A percentile compares a stretch with the other conserved stretches of the same genome.
phyloP scores from a whole-genome alignment of 768 basidiomycete species.

The Butyriboletus loyo region DNA sequence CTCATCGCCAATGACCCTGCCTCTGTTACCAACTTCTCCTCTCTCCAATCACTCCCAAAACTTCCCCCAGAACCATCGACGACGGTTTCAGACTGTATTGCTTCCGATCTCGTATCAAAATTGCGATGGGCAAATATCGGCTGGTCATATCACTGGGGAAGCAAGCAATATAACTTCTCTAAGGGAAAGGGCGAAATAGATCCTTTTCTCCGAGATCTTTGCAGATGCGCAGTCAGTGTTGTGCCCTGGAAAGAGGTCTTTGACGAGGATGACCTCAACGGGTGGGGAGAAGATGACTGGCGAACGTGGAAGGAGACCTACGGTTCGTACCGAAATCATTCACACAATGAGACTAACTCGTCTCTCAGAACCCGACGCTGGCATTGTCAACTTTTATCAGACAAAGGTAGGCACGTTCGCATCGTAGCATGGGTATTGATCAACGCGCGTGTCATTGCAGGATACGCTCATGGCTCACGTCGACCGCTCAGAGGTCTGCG shows the following conservation, averaged over 20 bases:
- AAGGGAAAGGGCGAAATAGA: slow-evolving; percentile 65
- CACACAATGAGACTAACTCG: neutral
- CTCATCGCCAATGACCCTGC: slow-evolving; percentile 75
- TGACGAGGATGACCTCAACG: slow-evolving; percentile 31
- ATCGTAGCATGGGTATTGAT: neutral
- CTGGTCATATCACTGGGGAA: slow-evolving; percentile 96
- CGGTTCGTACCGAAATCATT: slow-evolving; percentile 42
- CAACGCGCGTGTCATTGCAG: slow-evolving; percentile 14
- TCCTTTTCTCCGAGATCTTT: slow-evolving; percentile 51
- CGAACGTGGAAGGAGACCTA: slow-evolving; percentile 73
- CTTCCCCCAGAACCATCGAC: slow-evolving; percentile 63
- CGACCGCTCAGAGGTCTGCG: slow-evolving; percentile 94
- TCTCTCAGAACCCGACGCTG: slow-evolving; percentile 82
- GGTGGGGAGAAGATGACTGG: slow-evolving; percentile 67
- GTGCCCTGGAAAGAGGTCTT: slow-evolving; percentile 76
- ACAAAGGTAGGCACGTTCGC: slow-evolving; percentile 44
- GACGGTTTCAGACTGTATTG: slow-evolving; percentile 46
- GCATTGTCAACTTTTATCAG: slow-evolving; percentile 96
- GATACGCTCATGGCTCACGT: slow-evolving; percentile 97
- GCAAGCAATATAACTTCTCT: slow-evolving; percentile 90
- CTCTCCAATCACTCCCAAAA: slow-evolving; percentile 55
- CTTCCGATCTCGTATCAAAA: slow-evolving; percentile 64
- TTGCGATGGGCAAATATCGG: slow-evolving; percentile 96
- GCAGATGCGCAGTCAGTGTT: slow-evolving; percentile 54
- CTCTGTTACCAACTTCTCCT: slow-evolving; percentile 49